Evolutionary conservation across 495 filamentous ascomycete species (phyloP), one percentile per base, ranked within the genome.

Genomic region (Daldinia vernicosa): DNA sequence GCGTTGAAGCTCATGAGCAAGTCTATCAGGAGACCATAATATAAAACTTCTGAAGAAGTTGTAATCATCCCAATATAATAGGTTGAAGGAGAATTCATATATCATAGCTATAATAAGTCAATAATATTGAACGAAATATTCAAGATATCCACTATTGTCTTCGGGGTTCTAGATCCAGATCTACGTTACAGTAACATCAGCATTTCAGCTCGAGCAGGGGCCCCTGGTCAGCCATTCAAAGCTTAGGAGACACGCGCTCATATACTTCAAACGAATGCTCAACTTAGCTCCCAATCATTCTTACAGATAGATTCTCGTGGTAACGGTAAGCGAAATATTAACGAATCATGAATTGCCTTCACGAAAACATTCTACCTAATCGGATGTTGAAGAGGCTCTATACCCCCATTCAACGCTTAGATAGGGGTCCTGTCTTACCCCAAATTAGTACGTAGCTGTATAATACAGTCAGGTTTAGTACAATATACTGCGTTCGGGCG

Each of bases 151-250:
- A 32, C 12, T 30, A 11, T 15, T 4, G 19, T 33, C 6, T n/a
- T 35, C 9, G n/a, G 12, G 5, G 53, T 14, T 35, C 17, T 6
- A 52, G 15, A 15, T 63, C 28, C 22, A 62, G 51, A 55, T 56
- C 51, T 33, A 67, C 59, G 58, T 45, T 59, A 69, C 40, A 4
- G 60, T 58, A 33, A 17, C 60, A 69, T 63, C 66, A 28, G 39
- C 45, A 50, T 39, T 11, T 26, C 19, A 66, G 43, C 68, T 63
- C n/a, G 5, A 39, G 11, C 54, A 57, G 19, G 63, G 68, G 57
- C 39, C 58, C 58, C 57, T 22, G 28, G 63, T 14, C 53, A 58
- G 52, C 27, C 19, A 54, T 19, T 22, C 32, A 33, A 55, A 39
- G 24, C 59, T 26, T 17, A 54, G 39, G 8, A 32, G 33, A 52